A percentile compares a stretch with the other conserved stretches of the same genome.
These are phyloP conservation scores for Pholiota conissans DNA, from an alignment of 768 basidiomycete species.

Conservation along the genomic window DNA sequence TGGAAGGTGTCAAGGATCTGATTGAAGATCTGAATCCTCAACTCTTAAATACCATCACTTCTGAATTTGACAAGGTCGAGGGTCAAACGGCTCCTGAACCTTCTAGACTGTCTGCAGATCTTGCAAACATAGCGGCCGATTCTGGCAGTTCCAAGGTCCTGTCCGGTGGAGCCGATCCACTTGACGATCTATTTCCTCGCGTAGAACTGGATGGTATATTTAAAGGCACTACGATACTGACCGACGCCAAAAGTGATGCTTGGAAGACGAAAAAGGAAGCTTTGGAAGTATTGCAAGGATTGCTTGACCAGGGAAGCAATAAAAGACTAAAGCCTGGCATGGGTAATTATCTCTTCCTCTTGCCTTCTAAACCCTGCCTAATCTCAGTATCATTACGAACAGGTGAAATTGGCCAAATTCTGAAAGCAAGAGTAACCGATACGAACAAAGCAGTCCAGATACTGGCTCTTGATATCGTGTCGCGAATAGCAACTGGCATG, in stretches of 20 bases:
- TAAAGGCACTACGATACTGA: conserved; percentile 78
- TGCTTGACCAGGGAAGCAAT: conserved; percentile 89
- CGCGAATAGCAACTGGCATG: conserved; percentile 91
- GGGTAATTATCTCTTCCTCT: conserved; percentile 49
- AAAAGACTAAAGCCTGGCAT: conserved; percentile 89
- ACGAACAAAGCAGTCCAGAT: conserved; percentile 93
- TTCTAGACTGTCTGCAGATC: conserved; percentile 73
- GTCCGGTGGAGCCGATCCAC: conserved; percentile 56
- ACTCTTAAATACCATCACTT: conserved; percentile 83
- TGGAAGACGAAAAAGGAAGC: conserved; percentile 99
- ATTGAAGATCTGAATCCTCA: conserved; percentile 95
- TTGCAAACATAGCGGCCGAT: conserved; percentile 49
- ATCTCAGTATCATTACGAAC: conserved; percentile 9
- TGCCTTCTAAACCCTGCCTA: not conserved
- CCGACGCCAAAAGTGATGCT: conserved; percentile 86
- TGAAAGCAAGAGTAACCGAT: conserved; percentile 88
- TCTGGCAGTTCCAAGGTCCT: conserved; percentile 42
- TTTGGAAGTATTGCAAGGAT: conserved; percentile 77
- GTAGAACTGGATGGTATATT: conserved; percentile 89
- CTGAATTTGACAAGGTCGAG: conserved; percentile 93
- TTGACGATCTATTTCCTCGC: conserved; percentile 94
- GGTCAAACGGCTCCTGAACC: conserved; percentile 77
- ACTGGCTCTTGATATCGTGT: conserved; percentile 87
- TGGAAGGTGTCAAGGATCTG: conserved; percentile 84
- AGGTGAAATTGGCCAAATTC: conserved; percentile 89